Evolutionary conservation across 2,329 filamentous ascomycete species (phyloP), one percentile per base, ranked within the genome.

Genomic region (Boeremia exigua): DNA sequence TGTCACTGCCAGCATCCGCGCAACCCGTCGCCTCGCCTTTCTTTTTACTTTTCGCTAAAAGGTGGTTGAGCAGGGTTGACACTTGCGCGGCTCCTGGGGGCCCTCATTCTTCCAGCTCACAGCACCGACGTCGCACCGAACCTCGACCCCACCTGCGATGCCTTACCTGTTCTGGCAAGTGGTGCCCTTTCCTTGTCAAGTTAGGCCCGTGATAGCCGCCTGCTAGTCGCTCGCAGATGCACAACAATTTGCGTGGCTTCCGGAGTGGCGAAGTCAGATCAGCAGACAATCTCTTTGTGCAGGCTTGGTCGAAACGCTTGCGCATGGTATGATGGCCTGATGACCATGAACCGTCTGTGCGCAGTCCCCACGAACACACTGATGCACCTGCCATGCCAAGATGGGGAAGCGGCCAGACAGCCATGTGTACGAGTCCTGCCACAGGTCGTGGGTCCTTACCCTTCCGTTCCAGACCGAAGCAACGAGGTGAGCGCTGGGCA

Each of bases 331-430:
- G 36, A 47, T 56, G 47, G 47, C 37, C 53, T 56, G 53, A 56
- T 47, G 19, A 19, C n/a, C 39, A 15, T 6, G 27, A 17, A 2
- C 14, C 29, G 48, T 51, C 53, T 47, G 47, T 51, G 53, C 47
- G 27, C 25, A 7, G 6, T 56, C 28, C 37, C 36, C 30, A 32
- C 29, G 17, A 42, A 39, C 28, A 15, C 12, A 29, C 30, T 36
- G 36, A 34, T 47, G 47, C 53, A 39, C 34, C 46, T 55, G 25
- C 36, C 9, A 40, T 27, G 54, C 54, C 54, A 57, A 53, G 48
- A 48, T 52, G 54, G 48, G 54, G 54, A 57, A 57, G 54, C 54
- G 54, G 54, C 34, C 40, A 17, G 10, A 48, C 15, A 37, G 33
- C 54, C 54, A 47, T 15, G 32, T 38, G 33, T 34, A 15, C 42